Base-by-base conservation (phyloP, 1,284 basidiomycete genomes). In the Ganoderma sinense region DNA sequence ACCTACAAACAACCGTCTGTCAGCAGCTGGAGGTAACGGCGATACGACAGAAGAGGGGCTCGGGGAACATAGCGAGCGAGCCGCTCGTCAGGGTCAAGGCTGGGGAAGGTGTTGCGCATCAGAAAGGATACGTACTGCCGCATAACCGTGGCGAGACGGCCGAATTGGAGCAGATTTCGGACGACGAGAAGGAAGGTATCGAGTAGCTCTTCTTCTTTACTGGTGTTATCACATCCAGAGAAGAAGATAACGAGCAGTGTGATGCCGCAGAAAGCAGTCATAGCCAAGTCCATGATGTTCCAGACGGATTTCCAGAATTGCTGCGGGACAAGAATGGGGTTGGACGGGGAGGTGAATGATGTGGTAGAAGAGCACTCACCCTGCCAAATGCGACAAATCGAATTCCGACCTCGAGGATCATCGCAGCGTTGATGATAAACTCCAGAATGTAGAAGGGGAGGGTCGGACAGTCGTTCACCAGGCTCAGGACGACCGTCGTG, bases 261-360 rank as follows among this genome's bases (percentile, higher is more conserved):
- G 71, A 97, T 80, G 10, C 89, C 90, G 79, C 97, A 98, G 81
- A 98, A 94, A 20, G 88, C 73, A 1, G 96, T 97, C 60, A 98
- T 86, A 61, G 93, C 86, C 18, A 97, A 86, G 80, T 98, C 96
- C 77, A 97, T 85, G 51, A 95, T 84, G 80, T 98, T 98, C 82
- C 95, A 96, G 18, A 92, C 89, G 20, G 96, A 97, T 81, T 91
- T 93, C 91, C 96, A 97, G 84, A 98, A 98, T 95, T 97, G 94
- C 97, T 98, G 77, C 16, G 40, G 10, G 53, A 29, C 51, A 7
- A 68, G 53, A 56, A 6, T 29, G 36, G 48, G 40, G 16, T 41
- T 26, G 43, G 64, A 26, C 40, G 29, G 45, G 5, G 13, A 26
- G 26, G 13, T n/a, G 26, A 18, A 45, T 51, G 40, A 5, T 8